A percentile compares a stretch with the other conserved stretches of the same genome.
These are phyloP conservation scores for Umbelopsis ramanniana DNA, from an alignment of 192 early-diverging fungal genomes.

Conservation along the genomic window DNA sequence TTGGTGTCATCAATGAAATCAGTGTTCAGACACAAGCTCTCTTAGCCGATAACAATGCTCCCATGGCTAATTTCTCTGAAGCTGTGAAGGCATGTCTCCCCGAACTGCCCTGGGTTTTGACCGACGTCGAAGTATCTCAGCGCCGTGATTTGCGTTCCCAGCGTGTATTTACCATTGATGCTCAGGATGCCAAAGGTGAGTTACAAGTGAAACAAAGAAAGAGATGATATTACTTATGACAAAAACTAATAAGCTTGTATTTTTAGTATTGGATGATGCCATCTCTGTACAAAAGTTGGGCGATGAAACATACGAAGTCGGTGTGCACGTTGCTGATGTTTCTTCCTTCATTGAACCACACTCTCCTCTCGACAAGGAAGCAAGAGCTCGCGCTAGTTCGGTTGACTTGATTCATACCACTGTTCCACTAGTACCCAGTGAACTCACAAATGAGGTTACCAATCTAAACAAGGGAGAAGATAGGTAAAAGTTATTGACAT, in stretches of 20 bases:
- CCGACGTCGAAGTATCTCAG: constrained; percentile 61
- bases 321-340: constrained; percentile 93
- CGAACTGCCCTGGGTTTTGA: constrained; percentile 75
- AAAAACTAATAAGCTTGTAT: not conserved
- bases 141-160: constrained; percentile 76
- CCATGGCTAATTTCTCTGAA: constrained; percentile 71
- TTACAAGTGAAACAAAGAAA: too few relatives aligned
- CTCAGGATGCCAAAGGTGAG: constrained; percentile 72
- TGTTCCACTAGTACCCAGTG: constrained; percentile 93
- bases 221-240: too few relatives aligned
- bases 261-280: constrained; percentile 71
- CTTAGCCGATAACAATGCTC: constrained; percentile 82
- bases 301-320: constrained; percentile 76
- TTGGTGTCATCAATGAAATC: constrained; percentile 82
- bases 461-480: constrained; percentile 88
- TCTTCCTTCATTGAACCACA: constrained; percentile 93
- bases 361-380: constrained; percentile 94
- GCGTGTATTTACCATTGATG: constrained; percentile 91
- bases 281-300: constrained; percentile 62
- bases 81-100: constrained; percentile 80
- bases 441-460: constrained; percentile 92
- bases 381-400: constrained; percentile 86
- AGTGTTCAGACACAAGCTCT: constrained; percentile 80
- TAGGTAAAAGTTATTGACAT: constrained; percentile 36
- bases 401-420: constrained; percentile 94